phyloP scores from a whole-genome alignment of 2,329 filamentous ascomycete species.

The Sporothrix mexicana region DNA sequence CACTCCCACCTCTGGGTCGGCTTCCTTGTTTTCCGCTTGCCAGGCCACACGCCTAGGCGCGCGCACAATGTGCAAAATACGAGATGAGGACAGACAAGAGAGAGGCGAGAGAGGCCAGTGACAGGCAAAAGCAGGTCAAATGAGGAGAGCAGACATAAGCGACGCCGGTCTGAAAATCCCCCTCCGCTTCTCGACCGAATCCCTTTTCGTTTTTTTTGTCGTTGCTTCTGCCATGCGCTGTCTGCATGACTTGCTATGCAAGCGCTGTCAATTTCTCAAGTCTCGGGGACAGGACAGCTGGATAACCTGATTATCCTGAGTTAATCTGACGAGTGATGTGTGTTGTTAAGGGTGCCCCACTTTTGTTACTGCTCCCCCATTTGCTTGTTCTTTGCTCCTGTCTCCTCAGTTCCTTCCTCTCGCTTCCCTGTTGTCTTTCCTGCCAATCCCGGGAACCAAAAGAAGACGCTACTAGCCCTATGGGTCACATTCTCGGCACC shows the following conservation, averaged over 20 bases:
- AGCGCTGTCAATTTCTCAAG: not conserved
- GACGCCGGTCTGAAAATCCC: not conserved
- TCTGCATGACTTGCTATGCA: not conserved
- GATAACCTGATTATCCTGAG: not conserved
- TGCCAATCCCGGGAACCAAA: not conserved
- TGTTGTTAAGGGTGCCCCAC: constrained; percentile 7
- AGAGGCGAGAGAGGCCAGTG: not conserved
- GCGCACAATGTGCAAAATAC: not conserved
- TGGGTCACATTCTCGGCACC: not conserved
- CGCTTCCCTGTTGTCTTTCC: no score
- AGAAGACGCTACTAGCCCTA: constrained; percentile 29
- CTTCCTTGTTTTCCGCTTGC: not conserved
- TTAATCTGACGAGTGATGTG: not conserved
- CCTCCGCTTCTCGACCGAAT: not conserved
- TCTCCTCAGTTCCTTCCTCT: no score
- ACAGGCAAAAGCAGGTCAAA: no score
- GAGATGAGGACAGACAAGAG: not conserved
- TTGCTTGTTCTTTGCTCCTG: no score
- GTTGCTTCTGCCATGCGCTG: not conserved
- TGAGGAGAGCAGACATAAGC: not conserved
- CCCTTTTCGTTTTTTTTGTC: not conserved
- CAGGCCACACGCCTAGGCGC: not conserved
- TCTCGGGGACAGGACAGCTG: not conserved
- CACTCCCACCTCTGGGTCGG: not conserved
- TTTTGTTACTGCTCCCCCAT: not conserved